Evolutionary conservation across 73 alveolate genomes (phyloP).

Genomic region (Uronychia binucleata): DNA sequence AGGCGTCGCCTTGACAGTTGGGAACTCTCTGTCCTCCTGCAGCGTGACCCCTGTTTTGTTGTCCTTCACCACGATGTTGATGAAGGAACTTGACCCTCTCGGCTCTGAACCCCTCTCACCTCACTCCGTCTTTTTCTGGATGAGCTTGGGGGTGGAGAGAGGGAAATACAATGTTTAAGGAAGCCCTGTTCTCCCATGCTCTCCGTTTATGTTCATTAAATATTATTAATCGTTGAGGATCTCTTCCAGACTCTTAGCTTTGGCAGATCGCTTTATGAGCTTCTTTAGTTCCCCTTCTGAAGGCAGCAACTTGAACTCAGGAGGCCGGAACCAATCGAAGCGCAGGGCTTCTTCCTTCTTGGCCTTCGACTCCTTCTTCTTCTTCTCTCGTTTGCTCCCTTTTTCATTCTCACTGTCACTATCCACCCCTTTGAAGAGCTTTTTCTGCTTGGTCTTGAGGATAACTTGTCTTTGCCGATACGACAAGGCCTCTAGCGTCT

Average conservation of each 20-base stretch:
- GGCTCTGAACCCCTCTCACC: no score
- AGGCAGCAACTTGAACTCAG: background rate
- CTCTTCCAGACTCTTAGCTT: background rate
- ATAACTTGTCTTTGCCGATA: no score
- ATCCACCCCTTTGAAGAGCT: background rate
- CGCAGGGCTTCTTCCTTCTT: background rate
- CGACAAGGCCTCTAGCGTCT: no score
- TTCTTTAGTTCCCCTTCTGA: background rate
- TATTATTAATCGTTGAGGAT: background rate
- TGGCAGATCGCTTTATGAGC: background rate
- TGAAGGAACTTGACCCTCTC: background rate
- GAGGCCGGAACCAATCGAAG: background rate
- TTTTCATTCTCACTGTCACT: background rate
- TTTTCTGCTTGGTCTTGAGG: no score
- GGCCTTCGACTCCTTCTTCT: background rate
- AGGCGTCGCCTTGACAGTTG: background rate
- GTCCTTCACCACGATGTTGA: background rate
- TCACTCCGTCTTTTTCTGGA: no score
- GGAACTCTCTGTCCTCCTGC: background rate
- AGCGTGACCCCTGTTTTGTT: background rate
- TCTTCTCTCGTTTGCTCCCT: background rate
- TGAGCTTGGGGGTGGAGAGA: no score
- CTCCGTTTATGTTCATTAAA: background rate
- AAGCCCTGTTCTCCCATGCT: background rate
- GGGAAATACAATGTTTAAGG: no score